Conservation (phyloP, 495 filamentous ascomycete genomes). For the Daldinia vernicosa region DNA sequence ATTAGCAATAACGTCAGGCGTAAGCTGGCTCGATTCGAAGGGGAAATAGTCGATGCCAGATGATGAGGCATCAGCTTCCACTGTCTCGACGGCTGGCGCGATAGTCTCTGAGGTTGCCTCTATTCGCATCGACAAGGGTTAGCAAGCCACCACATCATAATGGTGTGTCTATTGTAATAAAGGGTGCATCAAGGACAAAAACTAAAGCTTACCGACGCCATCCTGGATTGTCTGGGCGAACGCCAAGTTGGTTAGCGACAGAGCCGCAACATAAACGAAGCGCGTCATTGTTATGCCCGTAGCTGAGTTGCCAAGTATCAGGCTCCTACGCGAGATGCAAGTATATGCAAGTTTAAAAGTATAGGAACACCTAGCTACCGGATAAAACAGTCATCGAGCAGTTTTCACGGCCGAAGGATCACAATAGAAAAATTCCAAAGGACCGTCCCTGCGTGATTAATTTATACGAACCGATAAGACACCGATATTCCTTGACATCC, state of each 20-base stretch:
- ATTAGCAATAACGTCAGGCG: constrained; percentile 46
- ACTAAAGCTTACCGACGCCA: constrained; percentile 29
- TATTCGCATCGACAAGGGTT: constrained; percentile 19
- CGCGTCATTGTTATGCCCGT: constrained; percentile 22
- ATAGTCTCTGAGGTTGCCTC: constrained; percentile 30
- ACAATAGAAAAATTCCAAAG: not conserved
- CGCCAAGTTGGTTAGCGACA: constrained; percentile 36
- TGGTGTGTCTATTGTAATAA: not conserved
- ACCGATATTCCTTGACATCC: not conserved
- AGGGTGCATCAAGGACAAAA: constrained; percentile 4
- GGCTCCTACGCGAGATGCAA: not conserved
- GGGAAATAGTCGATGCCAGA: constrained; percentile 42
- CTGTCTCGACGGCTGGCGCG: constrained; percentile 32
- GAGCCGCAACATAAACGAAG: constrained; percentile 33
- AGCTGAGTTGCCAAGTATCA: not conserved
- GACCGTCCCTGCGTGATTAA: not conserved
- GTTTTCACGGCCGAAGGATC: not conserved
- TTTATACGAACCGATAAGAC: not conserved
- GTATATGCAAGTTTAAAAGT: not conserved
- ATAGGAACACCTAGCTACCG: not conserved
- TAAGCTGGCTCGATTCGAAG: constrained; percentile 53
- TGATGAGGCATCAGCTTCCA: constrained; percentile 20
- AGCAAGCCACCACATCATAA: constrained; percentile 12
- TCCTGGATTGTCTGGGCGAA: constrained; percentile 33
- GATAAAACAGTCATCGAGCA: not conserved